Base-by-base conservation (phyloP, 129 eudicot genomes). In the Calendula officinalis region DNA sequence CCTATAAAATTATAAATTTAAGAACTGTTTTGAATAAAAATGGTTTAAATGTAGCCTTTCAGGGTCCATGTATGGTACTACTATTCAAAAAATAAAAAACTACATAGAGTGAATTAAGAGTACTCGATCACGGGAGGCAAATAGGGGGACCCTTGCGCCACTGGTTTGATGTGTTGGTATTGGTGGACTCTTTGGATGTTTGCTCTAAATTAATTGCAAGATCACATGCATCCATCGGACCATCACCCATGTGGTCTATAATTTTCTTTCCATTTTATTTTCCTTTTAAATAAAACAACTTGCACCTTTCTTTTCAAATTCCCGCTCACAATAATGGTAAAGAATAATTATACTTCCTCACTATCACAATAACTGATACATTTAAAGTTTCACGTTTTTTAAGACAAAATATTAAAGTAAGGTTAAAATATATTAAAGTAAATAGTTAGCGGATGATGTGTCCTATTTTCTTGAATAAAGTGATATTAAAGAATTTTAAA, bases 141-240 rank as follows among this genome's bases (percentile, higher is more conserved):
- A 47, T 5, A 47, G 27, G 27, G 53, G 53, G 15, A 16, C 53
- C 13, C 6, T 47, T 13, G 9, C 15, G 22, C 3, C 53, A 22
- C 53, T 47, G 53, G 53, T 5, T 16, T 48, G 30, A 22, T 22
- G 30, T 48, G 53, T n/a, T n/a, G 53, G 8, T 14, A 10, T 0
- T 48, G 17, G 53, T 14, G 30, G 53, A 8, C 53, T 22, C 53
- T 8, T 13, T 5, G 52, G 52, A 46, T 46, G 52, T 46, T 48
- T 47, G 27, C 53, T 17, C 27, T 48, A 13, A 7, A 48, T 48
- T 48, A 48, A 48, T 14, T 48, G 53, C 53, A 48, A 14, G 3
- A 48, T 48, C 53, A 48, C 53, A 48, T 48, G 53, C 53, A 48
- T 48, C 53, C 13, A 48, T n/a, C n/a, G n/a, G n/a, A n/a, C n/a